Percentiles rank a stretch among this genome's conserved stretches.
phyloP scores from a whole-genome alignment of 805 yeast species.

The Cyberlindnera nakhonratchasimensis region DNA sequence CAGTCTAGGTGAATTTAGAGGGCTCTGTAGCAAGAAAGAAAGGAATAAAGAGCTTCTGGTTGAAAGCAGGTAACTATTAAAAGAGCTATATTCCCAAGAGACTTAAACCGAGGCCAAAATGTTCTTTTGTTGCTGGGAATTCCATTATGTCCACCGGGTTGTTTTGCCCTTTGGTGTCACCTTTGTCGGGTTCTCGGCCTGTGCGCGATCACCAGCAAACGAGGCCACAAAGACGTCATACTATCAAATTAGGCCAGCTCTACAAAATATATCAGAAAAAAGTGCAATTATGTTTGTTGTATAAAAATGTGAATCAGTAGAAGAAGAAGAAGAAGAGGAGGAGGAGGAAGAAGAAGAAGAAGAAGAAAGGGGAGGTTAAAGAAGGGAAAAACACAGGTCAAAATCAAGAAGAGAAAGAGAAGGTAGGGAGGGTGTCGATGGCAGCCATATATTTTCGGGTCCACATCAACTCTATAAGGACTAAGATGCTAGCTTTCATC shows the following conservation, averaged over 20 bases:
- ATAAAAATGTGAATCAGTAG: not conserved
- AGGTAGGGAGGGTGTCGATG: not conserved
- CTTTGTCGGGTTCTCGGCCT: not conserved
- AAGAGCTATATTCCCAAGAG: too few species aligned
- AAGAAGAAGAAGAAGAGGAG: not conserved
- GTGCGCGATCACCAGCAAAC: not conserved
- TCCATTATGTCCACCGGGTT: too few species aligned
- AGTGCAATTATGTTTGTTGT: constrained; percentile 1
- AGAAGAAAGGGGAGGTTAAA: too few species aligned
- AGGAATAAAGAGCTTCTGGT: too few species aligned
- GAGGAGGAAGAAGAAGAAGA: not conserved
- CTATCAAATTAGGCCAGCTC: not conserved
- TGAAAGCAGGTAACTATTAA: not conserved
- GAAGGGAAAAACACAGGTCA: too few species aligned
- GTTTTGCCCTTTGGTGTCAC: not conserved
- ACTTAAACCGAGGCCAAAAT: not conserved
- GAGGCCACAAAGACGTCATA: not conserved
- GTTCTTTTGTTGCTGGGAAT: too few species aligned
- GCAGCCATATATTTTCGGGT: too few species aligned
- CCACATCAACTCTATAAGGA: too few species aligned
- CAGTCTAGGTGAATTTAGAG: too few species aligned
- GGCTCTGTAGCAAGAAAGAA: too few species aligned
- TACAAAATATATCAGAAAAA: not conserved
- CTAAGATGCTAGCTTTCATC: too few species aligned
- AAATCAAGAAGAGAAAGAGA: too few species aligned